Conservation (phyloP, 805 yeast species). For the Nakazawaea ambrosiae region DNA sequence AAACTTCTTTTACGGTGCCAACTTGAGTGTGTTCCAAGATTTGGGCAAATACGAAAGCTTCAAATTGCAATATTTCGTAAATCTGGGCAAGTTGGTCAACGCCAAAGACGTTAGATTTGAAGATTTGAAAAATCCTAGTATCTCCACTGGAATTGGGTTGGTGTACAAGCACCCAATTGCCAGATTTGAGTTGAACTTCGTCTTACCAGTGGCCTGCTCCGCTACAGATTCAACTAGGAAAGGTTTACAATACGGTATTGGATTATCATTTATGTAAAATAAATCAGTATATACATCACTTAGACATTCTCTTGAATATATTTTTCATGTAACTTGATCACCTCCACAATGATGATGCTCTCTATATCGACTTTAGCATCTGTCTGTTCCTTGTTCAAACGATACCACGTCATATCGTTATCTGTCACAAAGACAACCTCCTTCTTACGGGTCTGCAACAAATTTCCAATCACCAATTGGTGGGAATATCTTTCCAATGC, state of each 20-base stretch:
- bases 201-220: constrained; percentile 38
- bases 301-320: constrained; percentile 41
- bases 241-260: constrained; percentile 55
- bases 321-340: constrained; percentile 50
- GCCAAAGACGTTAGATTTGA: constrained; percentile 7
- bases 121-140: constrained; percentile 19
- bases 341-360: constrained; percentile 71
- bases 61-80: constrained; percentile 40
- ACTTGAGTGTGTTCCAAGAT: constrained; percentile 34
- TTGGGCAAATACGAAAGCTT: constrained; percentile 43
- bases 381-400: constrained; percentile 34
- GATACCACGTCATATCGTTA: constrained; percentile 42
- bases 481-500: constrained; percentile 86
- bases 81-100: constrained; percentile 38
- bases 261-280: constrained; percentile 44
- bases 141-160: constrained; percentile 41
- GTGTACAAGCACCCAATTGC: constrained; percentile 52
- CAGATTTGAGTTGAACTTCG: constrained; percentile 50
- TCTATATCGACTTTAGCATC: constrained; percentile 56
- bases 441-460: constrained; percentile 78
- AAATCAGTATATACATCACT: neutral
- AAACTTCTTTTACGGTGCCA: constrained; percentile 39
- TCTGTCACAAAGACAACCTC: constrained; percentile 81
- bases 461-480: constrained; percentile 90
- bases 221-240: constrained; percentile 40